Evolutionary conservation across 306 rosid genomes (phyloP), one percentile per base, ranked within the genome.

Genomic region (Datisca glomerata): DNA sequence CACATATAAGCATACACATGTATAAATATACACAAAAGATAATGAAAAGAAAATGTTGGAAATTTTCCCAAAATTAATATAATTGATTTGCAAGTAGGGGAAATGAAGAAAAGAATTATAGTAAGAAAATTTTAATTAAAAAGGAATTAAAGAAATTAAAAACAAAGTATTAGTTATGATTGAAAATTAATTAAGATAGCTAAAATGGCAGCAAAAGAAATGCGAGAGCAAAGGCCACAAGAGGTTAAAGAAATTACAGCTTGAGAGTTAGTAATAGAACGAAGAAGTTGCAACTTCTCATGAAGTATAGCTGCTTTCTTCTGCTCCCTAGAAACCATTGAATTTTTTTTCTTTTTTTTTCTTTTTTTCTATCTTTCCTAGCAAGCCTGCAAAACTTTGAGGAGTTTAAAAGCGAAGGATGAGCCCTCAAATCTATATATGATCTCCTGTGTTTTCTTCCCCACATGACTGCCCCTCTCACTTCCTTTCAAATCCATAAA

Each of bases 271-370:
- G 98, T 89, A 61, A 89, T 65, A 52, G 95, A 89, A 52, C 98
- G 95, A 83, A 89, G 98, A 24, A 80, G 74, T 60, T 84, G 95
- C 47, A 89, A 85, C 73, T 89, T 80, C 74, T 89, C 93, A 72
- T 84, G 87, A 69, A 84, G 86, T 24, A 34, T 47, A 24, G 55
- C 75, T 61, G 74, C 76, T 54, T 71, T 72, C 79, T 78, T 80
- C 72, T 64, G 95, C 84, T 84, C 93, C 70, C 78, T 84, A 56
- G 98, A 80, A 57, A 75, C 84, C 98, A 89, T 64, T 50, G 41
- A 4, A 13, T 28, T 18, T 47, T 47, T 6, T 43, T 18, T 47
- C 41, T 41, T 37, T 51, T 20, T 38, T 27, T 55, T 25, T 43
- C 55, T 50, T 48, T 43, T 39, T 51, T 20, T 57, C 24, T 56